Evolutionary conservation across 2,329 filamentous ascomycete genomes (phyloP).

Genomic region (Penicillium sp.): DNA sequence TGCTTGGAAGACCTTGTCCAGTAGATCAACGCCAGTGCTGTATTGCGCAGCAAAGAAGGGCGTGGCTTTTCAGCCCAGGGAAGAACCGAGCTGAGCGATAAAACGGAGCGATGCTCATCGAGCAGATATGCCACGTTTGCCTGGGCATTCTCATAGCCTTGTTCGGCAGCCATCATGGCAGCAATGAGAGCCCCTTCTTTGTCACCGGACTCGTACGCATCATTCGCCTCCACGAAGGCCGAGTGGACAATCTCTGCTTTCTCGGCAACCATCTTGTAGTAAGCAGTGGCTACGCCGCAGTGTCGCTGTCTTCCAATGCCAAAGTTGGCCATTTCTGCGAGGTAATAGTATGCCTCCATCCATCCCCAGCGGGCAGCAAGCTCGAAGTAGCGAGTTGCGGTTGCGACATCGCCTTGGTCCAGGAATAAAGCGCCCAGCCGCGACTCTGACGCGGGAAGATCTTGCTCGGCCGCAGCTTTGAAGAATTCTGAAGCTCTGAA

Average conservation of each 20-base stretch:
- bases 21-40: conserved; percentile 77
- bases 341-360: conserved; percentile 88
- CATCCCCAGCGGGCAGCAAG: conserved; percentile 78
- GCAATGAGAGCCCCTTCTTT: conserved; percentile 76
- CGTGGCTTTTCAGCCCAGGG: conserved; percentile 47
- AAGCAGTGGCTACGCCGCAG: conserved; percentile 74
- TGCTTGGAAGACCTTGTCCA: conserved; percentile 96
- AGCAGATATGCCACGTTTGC: conserved; percentile 87
- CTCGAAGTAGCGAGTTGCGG: conserved; percentile 84
- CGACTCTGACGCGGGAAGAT: conserved; percentile 78
- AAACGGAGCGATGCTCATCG: conserved; percentile 68
- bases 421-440: conserved; percentile 81
- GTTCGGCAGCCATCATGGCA: conserved; percentile 86
- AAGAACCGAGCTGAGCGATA: conserved; percentile 59
- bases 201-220: conserved; percentile 77
- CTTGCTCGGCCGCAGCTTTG: conserved; percentile 77
- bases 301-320: conserved; percentile 78
- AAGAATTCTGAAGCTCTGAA: conserved; percentile 74
- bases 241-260: conserved; percentile 73
- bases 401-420: conserved; percentile 80
- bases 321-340: conserved; percentile 81
- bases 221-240: conserved; percentile 79
- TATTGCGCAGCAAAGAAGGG: conserved; percentile 56
- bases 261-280: conserved; percentile 80
- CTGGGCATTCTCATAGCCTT: conserved; percentile 86